phyloP scores from a whole-genome alignment of 345 rosid genomes.

The Ceriops decandra region DNA sequence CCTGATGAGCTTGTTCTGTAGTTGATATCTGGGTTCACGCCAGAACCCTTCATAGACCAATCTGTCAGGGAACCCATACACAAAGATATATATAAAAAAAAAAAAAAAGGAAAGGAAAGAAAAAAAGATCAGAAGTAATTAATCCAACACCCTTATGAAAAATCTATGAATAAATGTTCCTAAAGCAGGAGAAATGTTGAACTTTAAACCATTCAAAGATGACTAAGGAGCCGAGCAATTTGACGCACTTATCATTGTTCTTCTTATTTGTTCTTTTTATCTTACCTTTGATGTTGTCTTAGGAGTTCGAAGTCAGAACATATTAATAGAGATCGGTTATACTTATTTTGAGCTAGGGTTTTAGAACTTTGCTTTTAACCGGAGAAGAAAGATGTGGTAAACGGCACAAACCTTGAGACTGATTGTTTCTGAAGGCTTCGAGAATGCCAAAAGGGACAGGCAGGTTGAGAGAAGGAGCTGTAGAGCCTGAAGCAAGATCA shows the following conservation, averaged over 20 bases:
- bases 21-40: conserved; percentile 27
- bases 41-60: conserved; percentile 42
- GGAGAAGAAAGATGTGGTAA: not conserved
- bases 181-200: not conserved
- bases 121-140: too few relatives aligned
- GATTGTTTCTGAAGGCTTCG: conserved; percentile 60
- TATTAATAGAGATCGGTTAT: too few relatives aligned
- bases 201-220: conserved; percentile 2
- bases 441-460: conserved; percentile 53
- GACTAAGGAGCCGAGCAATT: not conserved
- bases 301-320: not conserved
- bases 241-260: not conserved
- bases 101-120: too few relatives aligned
- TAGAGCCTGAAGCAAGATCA: conserved; percentile 40
- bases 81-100: too few relatives aligned
- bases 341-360: conserved; percentile 22
- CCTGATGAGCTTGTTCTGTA: conserved; percentile 27
- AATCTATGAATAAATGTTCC: too few relatives aligned
- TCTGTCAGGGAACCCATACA: conserved; percentile 12
- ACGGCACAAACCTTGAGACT: conserved; percentile 48
- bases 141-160: too few relatives aligned
- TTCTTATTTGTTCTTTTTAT: not conserved
- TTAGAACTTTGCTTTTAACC: not conserved
- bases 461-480: conserved; percentile 37
- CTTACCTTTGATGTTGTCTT: too few relatives aligned